Base-by-base conservation (phyloP, 2,329 filamentous ascomycete species). In the Magnaporthiopsis incrustans region DNA sequence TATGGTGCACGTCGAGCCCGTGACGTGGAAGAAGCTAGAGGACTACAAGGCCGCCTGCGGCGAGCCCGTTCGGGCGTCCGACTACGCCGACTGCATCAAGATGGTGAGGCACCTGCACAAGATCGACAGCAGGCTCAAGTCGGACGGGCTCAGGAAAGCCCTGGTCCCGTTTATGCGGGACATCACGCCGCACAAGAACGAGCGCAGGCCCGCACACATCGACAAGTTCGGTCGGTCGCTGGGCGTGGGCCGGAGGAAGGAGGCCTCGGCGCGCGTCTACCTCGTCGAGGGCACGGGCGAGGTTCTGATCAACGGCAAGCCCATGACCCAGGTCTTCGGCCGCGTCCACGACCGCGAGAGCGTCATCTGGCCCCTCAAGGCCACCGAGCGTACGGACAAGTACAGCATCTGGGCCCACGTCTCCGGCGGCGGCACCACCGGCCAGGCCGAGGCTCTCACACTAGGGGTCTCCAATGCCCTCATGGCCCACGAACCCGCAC, bases 361-460 rank as follows among this genome's bases (percentile, higher is more conserved):
- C 73, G 94, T 91, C 3, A 80, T 97, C 4, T 99, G 94, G 94
- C 87, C 94, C 10, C 77, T 99, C 72, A 92, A 93, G 71, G 84
- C 87, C 61, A 96, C 92, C 30, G 82, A 89, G 58, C 83, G 95
- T 67, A 77, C 96, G 68, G 92, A 97, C 81, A 98, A 97, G 77
- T 99, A 99, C 81, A 99, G 99, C 72, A 86, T 97, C 4, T 99
- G 92, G 88, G 93, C 89, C 63, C 78, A 90, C 61, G 91, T 92
- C 3, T 82, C 85, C 65, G 95, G 95, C 64, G 95, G 95, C 69
- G 95, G 95, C 70, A 89, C 90, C 60, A 99, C 95, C 61, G 95
- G 95, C 2, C 96, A 99, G 77, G 94, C 95, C 10, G 95, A 99
- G 77, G 93, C 95, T 44, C 85, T 98, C 71, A 96, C 94, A 57